Evolutionary conservation across 2,329 filamentous ascomycete genomes (phyloP).

Genomic region (Diaporthe sp.): DNA sequence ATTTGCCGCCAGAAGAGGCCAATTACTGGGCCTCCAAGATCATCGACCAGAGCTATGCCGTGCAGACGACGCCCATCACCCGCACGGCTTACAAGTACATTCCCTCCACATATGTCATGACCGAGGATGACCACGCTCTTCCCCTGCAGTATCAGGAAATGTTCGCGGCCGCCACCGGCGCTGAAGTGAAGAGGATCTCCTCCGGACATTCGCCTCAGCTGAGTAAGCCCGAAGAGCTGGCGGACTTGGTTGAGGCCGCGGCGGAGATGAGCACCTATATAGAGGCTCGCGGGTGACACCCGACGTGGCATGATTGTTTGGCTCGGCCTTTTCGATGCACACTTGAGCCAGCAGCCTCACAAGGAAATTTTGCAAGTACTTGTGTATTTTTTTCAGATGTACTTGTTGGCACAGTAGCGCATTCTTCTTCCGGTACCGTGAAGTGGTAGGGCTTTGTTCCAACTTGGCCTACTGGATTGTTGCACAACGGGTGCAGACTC

Average conservation of each 20-base stretch:
- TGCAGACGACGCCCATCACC: slow-evolving; percentile 33
- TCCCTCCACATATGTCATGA: slow-evolving; percentile 39
- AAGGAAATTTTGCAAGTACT: background rate
- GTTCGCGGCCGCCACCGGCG: background rate
- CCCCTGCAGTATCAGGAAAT: slow-evolving; percentile 29
- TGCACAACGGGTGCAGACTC: background rate
- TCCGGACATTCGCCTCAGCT: slow-evolving; percentile 16
- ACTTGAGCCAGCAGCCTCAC: background rate
- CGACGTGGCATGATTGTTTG: background rate
- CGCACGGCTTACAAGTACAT: slow-evolving; percentile 36
- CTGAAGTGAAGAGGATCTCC: background rate
- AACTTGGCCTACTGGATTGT: background rate
- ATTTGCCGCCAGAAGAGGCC: slow-evolving; percentile 37
- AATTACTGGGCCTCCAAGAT: slow-evolving; percentile 32
- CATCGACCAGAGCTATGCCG: slow-evolving; percentile 33
- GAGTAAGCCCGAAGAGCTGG: background rate
- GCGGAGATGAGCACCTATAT: background rate
- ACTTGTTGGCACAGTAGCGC: background rate
- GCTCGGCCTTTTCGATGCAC: background rate
- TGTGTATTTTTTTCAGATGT: background rate
- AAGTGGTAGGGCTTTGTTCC: background rate
- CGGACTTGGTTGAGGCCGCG: background rate
- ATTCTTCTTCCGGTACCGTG: background rate
- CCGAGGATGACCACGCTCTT: slow-evolving; percentile 34
- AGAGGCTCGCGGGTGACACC: background rate